phyloP scores from a whole-genome alignment of 805 yeast species.

The Schwanniomyces yamadae region DNA sequence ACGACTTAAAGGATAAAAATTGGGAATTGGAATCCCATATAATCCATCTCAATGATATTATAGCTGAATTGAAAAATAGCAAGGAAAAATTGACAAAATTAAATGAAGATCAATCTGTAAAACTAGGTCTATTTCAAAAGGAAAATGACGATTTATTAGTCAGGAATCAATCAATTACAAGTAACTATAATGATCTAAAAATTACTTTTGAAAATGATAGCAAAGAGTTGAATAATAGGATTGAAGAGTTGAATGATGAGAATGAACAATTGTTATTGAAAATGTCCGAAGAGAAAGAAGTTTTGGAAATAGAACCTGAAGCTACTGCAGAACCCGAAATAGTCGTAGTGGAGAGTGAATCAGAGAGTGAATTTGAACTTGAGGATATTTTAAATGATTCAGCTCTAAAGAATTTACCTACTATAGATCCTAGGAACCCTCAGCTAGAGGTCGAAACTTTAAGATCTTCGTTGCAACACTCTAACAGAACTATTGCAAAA shows the following conservation, averaged over 20 bases:
- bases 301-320: background rate
- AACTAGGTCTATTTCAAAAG: slow-evolving; percentile 32
- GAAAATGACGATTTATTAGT: slow-evolving; percentile 49
- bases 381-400: slow-evolving; percentile 33
- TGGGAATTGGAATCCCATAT: slow-evolving; percentile 64
- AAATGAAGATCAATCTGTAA: slow-evolving; percentile 32
- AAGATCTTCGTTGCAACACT: slow-evolving; percentile 60
- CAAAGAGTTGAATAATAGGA: slow-evolving; percentile 47
- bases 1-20: slow-evolving; percentile 54
- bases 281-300: background rate
- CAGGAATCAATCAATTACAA: slow-evolving; percentile 40
- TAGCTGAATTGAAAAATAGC: slow-evolving; percentile 38
- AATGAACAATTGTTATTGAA: slow-evolving; percentile 56
- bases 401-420: slow-evolving; percentile 21
- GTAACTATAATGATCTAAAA: slow-evolving; percentile 38
- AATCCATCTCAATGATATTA: slow-evolving; percentile 43
- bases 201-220: slow-evolving; percentile 40
- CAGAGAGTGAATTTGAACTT: slow-evolving; percentile 35
- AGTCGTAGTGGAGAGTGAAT: background rate
- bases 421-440: slow-evolving; percentile 37
- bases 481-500: slow-evolving; percentile 61
- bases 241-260: slow-evolving; percentile 65
- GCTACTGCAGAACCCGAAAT: background rate
- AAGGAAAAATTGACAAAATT: slow-evolving; percentile 36
- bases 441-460: slow-evolving; percentile 66